Percentiles rank a stretch among this genome's conserved stretches.
Conservation (phyloP, 2,329 filamentous ascomycete genomes). For the Talaromyces sp. region DNA sequence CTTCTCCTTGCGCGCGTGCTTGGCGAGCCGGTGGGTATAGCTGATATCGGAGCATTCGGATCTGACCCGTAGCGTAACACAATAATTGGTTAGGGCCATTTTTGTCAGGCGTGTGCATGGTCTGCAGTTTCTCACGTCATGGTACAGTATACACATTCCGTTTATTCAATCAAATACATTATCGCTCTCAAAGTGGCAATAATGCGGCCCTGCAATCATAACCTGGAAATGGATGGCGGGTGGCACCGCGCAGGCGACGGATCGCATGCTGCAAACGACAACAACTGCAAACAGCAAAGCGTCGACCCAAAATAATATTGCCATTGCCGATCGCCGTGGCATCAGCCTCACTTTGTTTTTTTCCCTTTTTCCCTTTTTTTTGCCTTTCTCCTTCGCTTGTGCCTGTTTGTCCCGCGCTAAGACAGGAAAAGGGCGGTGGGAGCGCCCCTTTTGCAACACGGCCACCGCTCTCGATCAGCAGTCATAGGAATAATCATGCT, state of each 20-base stretch:
- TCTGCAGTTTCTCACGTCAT: neutral
- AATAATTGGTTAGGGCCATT: neutral
- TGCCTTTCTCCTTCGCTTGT: neutral
- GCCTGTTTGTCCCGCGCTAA: neutral
- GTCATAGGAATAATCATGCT: neutral
- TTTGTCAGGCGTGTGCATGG: neutral
- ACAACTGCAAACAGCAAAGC: neutral
- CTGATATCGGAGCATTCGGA: neutral
- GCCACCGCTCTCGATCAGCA: neutral
- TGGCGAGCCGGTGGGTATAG: neutral
- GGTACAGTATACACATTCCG: neutral
- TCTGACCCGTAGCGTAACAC: neutral
- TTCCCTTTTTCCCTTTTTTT: neutral
- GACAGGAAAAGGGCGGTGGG: neutral
- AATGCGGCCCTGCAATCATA: neutral
- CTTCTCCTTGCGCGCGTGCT: neutral
- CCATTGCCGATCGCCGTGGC: neutral
- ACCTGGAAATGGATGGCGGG: neutral
- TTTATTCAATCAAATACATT: neutral
- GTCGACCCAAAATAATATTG: conserved; percentile 7
- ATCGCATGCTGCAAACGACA: conserved; percentile 7
- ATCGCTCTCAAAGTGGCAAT: neutral
- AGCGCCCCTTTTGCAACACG: neutral
- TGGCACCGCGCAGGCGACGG: neutral
- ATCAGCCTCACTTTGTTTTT: conserved; percentile 9